Evolutionary conservation across 2,329 filamentous ascomycete genomes (phyloP).

Genomic region (Penicillium decumbens): DNA sequence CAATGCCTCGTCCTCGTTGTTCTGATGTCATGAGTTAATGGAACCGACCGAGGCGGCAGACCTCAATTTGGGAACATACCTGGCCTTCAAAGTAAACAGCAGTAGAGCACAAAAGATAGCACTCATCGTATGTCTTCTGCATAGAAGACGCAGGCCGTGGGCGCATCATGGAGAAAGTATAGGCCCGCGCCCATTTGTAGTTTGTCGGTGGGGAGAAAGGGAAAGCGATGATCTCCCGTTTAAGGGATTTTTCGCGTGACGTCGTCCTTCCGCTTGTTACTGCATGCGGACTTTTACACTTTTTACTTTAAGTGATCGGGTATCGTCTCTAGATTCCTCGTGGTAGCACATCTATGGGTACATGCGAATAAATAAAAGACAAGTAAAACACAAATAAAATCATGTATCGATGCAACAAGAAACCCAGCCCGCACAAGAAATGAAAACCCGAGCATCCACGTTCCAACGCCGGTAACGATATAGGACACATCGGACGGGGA

Average conservation of each 20-base stretch:
- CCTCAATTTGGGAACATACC: conserved; percentile 47
- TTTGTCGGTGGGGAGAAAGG: conserved; percentile 14
- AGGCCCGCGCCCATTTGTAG: conserved; percentile 20
- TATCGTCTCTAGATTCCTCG: conserved; percentile 24
- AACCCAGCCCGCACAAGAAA: conserved; percentile 19
- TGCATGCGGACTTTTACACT: conserved; percentile 15
- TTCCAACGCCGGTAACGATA: conserved; percentile 20
- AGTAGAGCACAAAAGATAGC: conserved; percentile 89
- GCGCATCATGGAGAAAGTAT: conserved; percentile 44
- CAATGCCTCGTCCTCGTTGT: conserved; percentile 85
- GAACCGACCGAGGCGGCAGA: background rate
- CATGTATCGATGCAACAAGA: conserved; percentile 20
- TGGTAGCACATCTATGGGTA: conserved; percentile 26
- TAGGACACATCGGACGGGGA: conserved; percentile 13
- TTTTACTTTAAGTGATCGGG: conserved; percentile 1
- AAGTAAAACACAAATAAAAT: conserved; percentile 10
- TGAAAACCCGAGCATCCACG: conserved; percentile 11
- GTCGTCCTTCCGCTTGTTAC: conserved; percentile 26
- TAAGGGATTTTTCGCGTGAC: conserved; percentile 30
- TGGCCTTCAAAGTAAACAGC: conserved; percentile 94
- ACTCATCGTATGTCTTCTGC: conserved; percentile 97
- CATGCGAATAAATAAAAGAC: conserved; percentile 19
- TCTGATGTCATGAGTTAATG: conserved; percentile 50
- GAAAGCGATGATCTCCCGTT: conserved; percentile 22
- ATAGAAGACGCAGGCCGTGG: conserved; percentile 64